A percentile compares a stretch with the other conserved stretches of the same genome.
Conservation (phyloP, 495 filamentous ascomycete genomes). For the Diplogelasinospora grovesii region DNA sequence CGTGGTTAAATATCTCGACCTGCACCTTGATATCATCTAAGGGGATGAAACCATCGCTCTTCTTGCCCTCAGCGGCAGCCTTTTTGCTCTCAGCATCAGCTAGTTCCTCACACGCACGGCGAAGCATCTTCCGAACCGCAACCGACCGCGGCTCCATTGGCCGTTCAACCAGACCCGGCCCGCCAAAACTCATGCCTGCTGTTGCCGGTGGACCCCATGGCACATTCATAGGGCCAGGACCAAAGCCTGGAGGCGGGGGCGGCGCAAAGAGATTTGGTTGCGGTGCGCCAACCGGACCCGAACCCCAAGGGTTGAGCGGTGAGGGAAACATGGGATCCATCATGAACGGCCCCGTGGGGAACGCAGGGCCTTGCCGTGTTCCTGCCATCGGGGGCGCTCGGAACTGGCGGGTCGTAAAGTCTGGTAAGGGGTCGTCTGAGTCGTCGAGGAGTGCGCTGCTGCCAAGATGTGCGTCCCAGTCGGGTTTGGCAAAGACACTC, state of each 20-base stretch:
- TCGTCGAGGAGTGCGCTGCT: slow-evolving; percentile 92
- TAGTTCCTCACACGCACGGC: slow-evolving; percentile 42
- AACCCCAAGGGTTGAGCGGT: slow-evolving; percentile 25
- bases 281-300: slow-evolving; percentile 14
- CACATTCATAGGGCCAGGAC: slow-evolving; percentile 8
- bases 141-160: slow-evolving; percentile 31
- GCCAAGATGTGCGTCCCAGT: slow-evolving; percentile 76
- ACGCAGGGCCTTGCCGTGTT: slow-evolving; percentile 15
- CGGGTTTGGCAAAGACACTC: slow-evolving; percentile 38
- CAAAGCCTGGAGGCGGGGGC: slow-evolving; percentile 19
- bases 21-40: slow-evolving; percentile 59
- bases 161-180: slow-evolving; percentile 24
- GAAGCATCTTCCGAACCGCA: slow-evolving; percentile 43
- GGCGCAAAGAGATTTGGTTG: slow-evolving; percentile 15
- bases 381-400: slow-evolving; percentile 15
- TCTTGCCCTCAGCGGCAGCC: slow-evolving; percentile 20
- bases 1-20: slow-evolving; percentile 55
- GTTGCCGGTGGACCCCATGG: slow-evolving; percentile 23
- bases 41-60: slow-evolving; percentile 55
- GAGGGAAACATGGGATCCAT: slow-evolving; percentile 19
- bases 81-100: slow-evolving; percentile 27
- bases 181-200: slow-evolving; percentile 21
- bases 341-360: slow-evolving; percentile 19
- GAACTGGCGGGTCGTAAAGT: slow-evolving; percentile 9
- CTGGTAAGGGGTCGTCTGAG: slow-evolving; percentile 44